Evolutionary conservation across 1,284 basidiomycete species (phyloP).

Genomic region (Cystobasidium sp.): DNA sequence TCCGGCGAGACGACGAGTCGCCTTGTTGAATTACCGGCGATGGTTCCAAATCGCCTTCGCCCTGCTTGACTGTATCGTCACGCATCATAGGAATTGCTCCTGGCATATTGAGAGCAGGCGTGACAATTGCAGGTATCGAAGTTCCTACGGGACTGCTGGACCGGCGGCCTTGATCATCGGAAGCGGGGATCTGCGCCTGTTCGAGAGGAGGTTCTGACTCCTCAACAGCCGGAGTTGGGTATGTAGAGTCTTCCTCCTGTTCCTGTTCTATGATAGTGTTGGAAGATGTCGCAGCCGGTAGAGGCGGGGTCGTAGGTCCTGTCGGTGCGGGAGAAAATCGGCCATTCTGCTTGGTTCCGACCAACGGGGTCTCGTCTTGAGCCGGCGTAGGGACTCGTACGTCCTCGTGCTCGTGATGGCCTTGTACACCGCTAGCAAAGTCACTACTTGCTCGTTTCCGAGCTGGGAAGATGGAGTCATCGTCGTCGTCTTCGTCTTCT

Average conservation of each 20-base stretch:
- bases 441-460: conserved; percentile 17
- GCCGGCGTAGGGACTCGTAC: background rate
- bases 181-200: background rate
- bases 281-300: background rate
- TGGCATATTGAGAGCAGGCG: background rate
- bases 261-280: conserved; percentile 11
- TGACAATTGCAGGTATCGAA: background rate
- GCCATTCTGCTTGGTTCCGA: conserved; percentile 2
- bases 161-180: background rate
- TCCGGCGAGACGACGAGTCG: background rate
- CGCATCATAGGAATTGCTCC: conserved; percentile 3
- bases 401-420: background rate
- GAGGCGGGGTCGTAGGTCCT: background rate
- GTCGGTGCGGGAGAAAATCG: background rate
- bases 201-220: conserved; percentile 7
- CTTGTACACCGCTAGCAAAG: background rate
- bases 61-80: background rate
- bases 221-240: conserved; percentile 10
- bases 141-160: background rate
- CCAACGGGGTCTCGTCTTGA: conserved; percentile 9
- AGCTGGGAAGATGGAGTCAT: conserved; percentile 47
- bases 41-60: background rate
- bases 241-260: conserved; percentile 8
- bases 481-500: conserved; percentile 62
- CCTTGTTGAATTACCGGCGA: conserved; percentile 7